Percentiles rank a stretch among this genome's conserved stretches.
These are phyloP conservation scores for Isatis tinctoria DNA, from an alignment of 345 rosid genomes.

Conservation along the genomic window DNA sequence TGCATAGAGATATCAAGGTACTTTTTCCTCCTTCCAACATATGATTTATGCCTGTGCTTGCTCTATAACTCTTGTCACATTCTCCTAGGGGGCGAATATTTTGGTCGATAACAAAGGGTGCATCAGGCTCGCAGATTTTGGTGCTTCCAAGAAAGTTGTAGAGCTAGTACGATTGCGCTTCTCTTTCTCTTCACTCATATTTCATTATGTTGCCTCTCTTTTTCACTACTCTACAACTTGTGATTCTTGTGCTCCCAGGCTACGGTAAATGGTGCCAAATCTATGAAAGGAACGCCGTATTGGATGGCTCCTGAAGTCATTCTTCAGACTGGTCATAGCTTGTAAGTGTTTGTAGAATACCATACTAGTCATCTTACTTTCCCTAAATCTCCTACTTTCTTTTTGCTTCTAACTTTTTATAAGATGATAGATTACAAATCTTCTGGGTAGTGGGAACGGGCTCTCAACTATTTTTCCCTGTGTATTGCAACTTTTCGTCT, in stretches of 20 bases:
- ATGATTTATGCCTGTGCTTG: not conserved
- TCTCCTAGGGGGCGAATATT: conserved; percentile 77
- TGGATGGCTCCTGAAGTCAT: conserved; percentile 99
- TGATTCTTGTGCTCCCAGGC: conserved; percentile 47
- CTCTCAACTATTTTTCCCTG: not conserved
- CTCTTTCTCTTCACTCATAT: not conserved
- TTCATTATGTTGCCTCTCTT: conserved; percentile 3
- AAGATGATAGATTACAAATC: conserved; percentile 11
- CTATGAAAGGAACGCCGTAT: conserved; percentile 90
- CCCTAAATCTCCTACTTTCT: not conserved
- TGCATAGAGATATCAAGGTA: conserved; percentile 92
- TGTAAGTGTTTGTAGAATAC: conserved; percentile 45
- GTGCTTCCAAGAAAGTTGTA: conserved; percentile 89
- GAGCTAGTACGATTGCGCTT: conserved; percentile 39
- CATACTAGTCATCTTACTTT: not conserved
- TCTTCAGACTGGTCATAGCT: conserved; percentile 90
- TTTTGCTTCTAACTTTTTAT: not conserved
- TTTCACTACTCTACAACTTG: not conserved
- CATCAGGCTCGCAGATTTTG: conserved; percentile 88
- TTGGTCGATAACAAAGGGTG: conserved; percentile 90
- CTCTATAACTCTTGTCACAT: conserved; percentile 4
- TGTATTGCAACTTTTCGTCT: conserved; percentile 1
- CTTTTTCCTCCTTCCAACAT: not conserved
- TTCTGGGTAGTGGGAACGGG: not conserved
- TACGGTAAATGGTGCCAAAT: conserved; percentile 78